These are phyloP conservation scores for Alternaria consortialis DNA, from an alignment of 2,329 filamentous ascomycete species.

Conservation along the genomic window DNA sequence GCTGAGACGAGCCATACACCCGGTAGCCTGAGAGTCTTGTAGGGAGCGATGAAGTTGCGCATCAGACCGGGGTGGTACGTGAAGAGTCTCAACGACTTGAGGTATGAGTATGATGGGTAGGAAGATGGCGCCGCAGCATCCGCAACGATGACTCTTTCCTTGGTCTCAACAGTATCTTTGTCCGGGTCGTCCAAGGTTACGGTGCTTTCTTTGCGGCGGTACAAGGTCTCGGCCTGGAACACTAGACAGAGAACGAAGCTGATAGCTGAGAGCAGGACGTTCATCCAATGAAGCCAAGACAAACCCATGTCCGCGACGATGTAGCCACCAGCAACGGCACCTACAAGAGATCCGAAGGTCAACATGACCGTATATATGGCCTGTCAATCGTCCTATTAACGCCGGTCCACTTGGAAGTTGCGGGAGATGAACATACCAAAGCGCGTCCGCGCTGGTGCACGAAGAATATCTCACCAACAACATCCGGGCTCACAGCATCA, in stretches of 20 bases:
- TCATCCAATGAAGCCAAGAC: constrained; percentile 54
- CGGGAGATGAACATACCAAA: constrained; percentile 39
- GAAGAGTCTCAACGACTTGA: constrained; percentile 48
- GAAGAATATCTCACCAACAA: constrained; percentile 55
- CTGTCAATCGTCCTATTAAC: constrained; percentile 16
- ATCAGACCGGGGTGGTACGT: constrained; percentile 48
- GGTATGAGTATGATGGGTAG: constrained; percentile 44
- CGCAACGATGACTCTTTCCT: constrained; percentile 23
- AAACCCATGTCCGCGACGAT: constrained; percentile 50
- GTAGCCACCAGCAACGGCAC: constrained; percentile 53
- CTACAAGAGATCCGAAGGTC: constrained; percentile 49
- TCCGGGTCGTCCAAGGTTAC: constrained; percentile 22
- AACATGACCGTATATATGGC: constrained; percentile 56
- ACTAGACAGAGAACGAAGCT: constrained; percentile 47
- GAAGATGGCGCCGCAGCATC: constrained; percentile 21
- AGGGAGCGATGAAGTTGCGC: constrained; percentile 50
- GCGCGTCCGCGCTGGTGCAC: constrained; percentile 54
- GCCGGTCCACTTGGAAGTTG: background rate
- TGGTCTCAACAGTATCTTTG: constrained; percentile 26
- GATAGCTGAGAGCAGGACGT: constrained; percentile 48
- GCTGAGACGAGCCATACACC: constrained; percentile 55
- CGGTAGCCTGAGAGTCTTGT: constrained; percentile 50
- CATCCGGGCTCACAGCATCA: constrained; percentile 53
- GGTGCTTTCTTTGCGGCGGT: constrained; percentile 40
- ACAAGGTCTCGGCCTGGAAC: constrained; percentile 54